phyloP scores from a whole-genome alignment of 75 land plant genomes.

The Pinus taeda region DNA sequence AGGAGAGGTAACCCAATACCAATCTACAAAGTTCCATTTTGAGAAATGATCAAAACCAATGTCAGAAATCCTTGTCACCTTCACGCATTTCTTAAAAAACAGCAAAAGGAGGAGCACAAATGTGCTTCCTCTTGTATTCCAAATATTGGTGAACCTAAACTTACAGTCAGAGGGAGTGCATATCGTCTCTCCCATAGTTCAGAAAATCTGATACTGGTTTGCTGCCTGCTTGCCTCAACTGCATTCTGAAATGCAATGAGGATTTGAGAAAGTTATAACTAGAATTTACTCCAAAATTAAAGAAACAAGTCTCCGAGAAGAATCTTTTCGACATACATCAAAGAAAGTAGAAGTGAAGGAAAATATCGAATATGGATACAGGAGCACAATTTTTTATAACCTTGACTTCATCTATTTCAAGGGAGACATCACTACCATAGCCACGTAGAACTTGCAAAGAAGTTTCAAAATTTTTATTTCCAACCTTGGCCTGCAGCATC shows the following conservation, averaged over 20 bases:
- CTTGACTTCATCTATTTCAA: conserved; percentile 30
- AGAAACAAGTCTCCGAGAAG: background rate
- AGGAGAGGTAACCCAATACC: conserved; percentile 75
- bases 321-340: background rate
- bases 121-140: background rate
- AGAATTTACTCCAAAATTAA: background rate
- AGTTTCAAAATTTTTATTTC: conserved; percentile 15
- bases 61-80: background rate
- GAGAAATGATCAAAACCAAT: background rate
- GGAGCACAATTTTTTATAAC: conserved; percentile 3
- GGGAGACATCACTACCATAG: conserved; percentile 24
- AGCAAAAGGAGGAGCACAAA: background rate
- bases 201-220: conserved; percentile 3
- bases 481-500: conserved; percentile 30
- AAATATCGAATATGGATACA: background rate
- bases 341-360: background rate
- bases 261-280: background rate
- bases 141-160: background rate
- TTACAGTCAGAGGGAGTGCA: conserved; percentile 15
- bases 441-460: conserved; percentile 43
- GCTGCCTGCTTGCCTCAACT: conserved; percentile 6
- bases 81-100: background rate
- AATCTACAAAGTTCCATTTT: conserved; percentile 35
- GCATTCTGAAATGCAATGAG: background rate
- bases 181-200: conserved; percentile 9